Evolutionary conservation across 352 stramenopile genomes (phyloP), one percentile per base, ranked within the genome.

Genomic region (Globisporangium paroecandrum): DNA sequence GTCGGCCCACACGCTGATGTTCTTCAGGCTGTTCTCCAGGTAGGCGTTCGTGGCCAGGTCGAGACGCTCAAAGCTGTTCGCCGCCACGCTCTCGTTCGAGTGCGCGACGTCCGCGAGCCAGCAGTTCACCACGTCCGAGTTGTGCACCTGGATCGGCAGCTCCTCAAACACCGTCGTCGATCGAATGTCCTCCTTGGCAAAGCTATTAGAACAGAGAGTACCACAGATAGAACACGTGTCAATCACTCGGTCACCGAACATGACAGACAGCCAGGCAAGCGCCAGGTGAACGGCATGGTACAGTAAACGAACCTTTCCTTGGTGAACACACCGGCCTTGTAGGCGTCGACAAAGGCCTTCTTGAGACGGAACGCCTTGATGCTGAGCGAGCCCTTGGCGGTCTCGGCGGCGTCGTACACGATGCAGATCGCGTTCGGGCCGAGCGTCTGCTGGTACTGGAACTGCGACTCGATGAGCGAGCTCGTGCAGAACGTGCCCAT

Each of bases 371-470:
- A 98, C 3, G 96, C 97, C 73, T 98, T 98, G 71, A 99, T 76
- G 46, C 83, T 94, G 56, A 99, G 86, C 65, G 89, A 86, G 12
- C 97, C 97, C 71, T 98, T 96, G 53, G 87, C 74, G 4, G 96
- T 99, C 88, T 99, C 96, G 61, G 97, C 86, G 3, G 97, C 93
- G 87, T 99, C 98, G 80, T 99, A 99, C 5, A 99, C 80, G 41
- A 99, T 81, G 65, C 98, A 98, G n/a, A 99, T 90, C 34, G 95
- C 95, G 73, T 99, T 99, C 58, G 97, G 90, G 54, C 94, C 95
- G 15, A 99, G 87, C 66, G 98, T 95, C 49, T 97, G 95, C 82
- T 99, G 97, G 79, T 99, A 99, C 69, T 96, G 89, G 68, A 98
- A 97, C 83, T 99, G 96, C 75, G 94, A 94, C 75, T 98, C 91